These are phyloP conservation scores for Colletotrichum plurivorum DNA, from an alignment of 2,329 filamentous ascomycete species.

Conservation along the genomic window DNA sequence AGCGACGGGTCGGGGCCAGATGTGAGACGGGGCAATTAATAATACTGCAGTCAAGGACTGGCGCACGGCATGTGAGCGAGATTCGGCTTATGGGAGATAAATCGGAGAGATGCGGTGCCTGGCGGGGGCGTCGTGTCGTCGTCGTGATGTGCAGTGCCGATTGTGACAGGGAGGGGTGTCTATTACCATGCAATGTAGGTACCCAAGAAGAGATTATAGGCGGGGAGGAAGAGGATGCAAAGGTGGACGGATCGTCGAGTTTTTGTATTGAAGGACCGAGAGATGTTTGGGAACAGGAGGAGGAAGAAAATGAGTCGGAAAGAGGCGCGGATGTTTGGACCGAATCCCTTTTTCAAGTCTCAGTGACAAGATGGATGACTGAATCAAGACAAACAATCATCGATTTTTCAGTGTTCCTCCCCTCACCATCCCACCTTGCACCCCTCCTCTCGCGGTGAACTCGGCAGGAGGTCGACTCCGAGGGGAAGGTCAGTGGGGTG, in stretches of 20 bases:
- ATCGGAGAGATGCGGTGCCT: slow-evolving; percentile 19
- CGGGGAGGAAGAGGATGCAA: not conserved
- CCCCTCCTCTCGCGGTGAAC: slow-evolving; percentile 30
- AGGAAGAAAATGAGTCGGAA: not conserved
- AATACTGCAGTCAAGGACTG: slow-evolving; percentile 11
- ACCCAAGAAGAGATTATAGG: not conserved
- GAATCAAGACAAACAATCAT: slow-evolving; percentile 31
- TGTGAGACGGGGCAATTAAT: slow-evolving; percentile 27
- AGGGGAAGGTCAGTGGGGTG: slow-evolving; percentile 24
- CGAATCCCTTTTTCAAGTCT: slow-evolving; percentile 21
- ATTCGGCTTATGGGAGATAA: slow-evolving; percentile 19
- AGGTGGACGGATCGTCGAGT: not conserved
- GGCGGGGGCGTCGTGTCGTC: not conserved
- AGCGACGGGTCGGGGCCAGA: slow-evolving; percentile 15
- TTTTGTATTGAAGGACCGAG: slow-evolving; percentile 5
- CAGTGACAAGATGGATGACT: slow-evolving; percentile 28
- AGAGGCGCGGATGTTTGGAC: not conserved
- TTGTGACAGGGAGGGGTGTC: not conserved
- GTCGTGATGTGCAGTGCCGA: slow-evolving; percentile 24
- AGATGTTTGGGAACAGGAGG: not conserved
- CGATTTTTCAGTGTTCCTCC: slow-evolving; percentile 9
- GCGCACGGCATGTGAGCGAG: slow-evolving; percentile 17
- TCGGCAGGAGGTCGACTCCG: slow-evolving; percentile 30
- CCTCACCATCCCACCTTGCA: slow-evolving; percentile 29
- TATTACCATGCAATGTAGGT: too few relatives aligned